phyloP scores from a whole-genome alignment of 2,329 filamentous ascomycete species.

The Zymoseptoria crescenta region DNA sequence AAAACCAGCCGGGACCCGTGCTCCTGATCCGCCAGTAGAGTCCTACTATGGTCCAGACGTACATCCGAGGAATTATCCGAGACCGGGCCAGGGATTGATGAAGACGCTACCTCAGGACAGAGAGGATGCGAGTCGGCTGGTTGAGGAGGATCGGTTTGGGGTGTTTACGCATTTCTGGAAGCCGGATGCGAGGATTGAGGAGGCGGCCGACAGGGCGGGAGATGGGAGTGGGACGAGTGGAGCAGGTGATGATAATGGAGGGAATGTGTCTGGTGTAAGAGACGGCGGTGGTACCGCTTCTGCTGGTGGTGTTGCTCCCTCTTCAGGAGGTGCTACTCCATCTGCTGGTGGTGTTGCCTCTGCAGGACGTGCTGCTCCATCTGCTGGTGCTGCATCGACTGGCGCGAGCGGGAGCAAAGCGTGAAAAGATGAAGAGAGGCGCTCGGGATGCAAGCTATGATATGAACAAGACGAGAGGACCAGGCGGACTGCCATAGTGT shows the following conservation, averaged over 20 bases:
- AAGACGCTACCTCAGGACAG: conserved; percentile 47
- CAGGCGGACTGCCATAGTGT: too few relatives aligned
- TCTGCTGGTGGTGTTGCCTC: not conserved
- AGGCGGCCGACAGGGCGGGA: conserved; percentile 1
- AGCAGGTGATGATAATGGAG: not conserved
- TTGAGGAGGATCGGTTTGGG: conserved; percentile 47
- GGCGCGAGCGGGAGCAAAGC: too few relatives aligned
- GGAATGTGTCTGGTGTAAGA: not conserved
- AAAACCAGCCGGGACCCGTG: not conserved
- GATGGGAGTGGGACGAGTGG: not conserved
- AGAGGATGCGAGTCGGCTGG: conserved; percentile 54
- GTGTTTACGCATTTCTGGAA: conserved; percentile 48
- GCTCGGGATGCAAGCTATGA: not conserved
- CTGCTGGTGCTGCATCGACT: not conserved
- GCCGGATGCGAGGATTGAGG: conserved; percentile 5
- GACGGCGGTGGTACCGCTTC: not conserved
- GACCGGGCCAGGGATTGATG: conserved; percentile 53
- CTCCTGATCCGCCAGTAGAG: not conserved
- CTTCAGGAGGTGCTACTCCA: not conserved
- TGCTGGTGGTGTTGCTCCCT: not conserved
- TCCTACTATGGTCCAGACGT: conserved; percentile 44
- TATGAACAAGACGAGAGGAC: not conserved
- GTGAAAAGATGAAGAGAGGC: not conserved
- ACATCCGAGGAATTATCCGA: conserved; percentile 53
- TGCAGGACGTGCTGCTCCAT: not conserved